phyloP scores from a whole-genome alignment of 106 monocot species.

The Dioscorea alata region DNA sequence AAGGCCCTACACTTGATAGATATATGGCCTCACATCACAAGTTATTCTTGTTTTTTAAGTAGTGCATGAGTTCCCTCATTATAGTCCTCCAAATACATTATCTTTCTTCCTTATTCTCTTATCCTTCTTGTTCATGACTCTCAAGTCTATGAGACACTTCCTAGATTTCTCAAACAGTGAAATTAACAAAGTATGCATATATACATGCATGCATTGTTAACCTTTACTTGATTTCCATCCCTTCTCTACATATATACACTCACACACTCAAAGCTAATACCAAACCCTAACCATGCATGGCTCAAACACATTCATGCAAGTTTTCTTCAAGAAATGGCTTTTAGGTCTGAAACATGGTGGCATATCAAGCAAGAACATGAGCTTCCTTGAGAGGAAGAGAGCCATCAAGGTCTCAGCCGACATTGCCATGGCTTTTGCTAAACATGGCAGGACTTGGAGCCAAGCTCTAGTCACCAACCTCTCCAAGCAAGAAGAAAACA shows the following conservation, averaged over 20 bases:
- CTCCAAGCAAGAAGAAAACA: constrained; percentile 6
- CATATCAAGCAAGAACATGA: constrained; percentile 23
- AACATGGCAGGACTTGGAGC: constrained; percentile 46
- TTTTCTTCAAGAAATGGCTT: constrained; percentile 47
- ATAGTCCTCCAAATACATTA: too few relatives aligned
- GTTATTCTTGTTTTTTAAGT: too few relatives aligned
- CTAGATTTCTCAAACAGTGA: background rate
- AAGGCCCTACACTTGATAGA: too few relatives aligned
- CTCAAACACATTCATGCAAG: constrained; percentile 33
- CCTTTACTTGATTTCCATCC: background rate
- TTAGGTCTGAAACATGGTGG: constrained; percentile 25
- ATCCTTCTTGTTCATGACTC: too few relatives aligned
- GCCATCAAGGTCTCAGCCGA: constrained; percentile 53
- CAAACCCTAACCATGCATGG: constrained; percentile 30
- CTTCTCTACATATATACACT: too few relatives aligned
- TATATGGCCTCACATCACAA: too few relatives aligned
- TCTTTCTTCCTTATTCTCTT: too few relatives aligned
- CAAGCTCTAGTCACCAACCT: constrained; percentile 32
- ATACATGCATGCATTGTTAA: background rate
- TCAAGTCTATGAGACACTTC: too few relatives aligned
- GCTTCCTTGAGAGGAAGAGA: constrained; percentile 43
- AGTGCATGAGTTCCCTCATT: too few relatives aligned
- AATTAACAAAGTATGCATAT: background rate
- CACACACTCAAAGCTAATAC: too few relatives aligned
- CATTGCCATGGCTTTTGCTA: constrained; percentile 44